Evolutionary conservation across 1,139 yeast genomes (phyloP), one percentile per base, ranked within the genome.

Genomic region (Zygoascus hellenicus): DNA sequence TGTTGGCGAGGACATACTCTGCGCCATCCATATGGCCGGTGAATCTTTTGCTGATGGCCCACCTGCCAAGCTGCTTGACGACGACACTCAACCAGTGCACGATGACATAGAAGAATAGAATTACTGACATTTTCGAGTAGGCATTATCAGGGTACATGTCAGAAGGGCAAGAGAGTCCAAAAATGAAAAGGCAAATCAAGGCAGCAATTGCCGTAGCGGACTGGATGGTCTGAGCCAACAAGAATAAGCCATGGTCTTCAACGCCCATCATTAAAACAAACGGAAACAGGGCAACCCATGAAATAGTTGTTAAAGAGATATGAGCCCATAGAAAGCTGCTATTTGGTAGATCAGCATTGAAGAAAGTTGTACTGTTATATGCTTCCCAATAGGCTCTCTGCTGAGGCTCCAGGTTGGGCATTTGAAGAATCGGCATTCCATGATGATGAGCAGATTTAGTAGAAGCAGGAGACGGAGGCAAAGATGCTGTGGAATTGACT

Each of bases 281-380:
- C 5, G 98, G 98, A 59, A 86, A 87, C 4, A 84, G 51, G 30
- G 83, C 58, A 14, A 80, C 64, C 55, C 80, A 74, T 0, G 84
- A 66, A 0, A 71, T 9, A 2, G 71, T 46, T 19, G 80, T 67
- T 15, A 78, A 61, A 1, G 62, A 58, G 9, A 81, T 68, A 59
- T 90, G 97, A 42, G 73, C 59, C 57, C 72, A 70, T 42, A 90
- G 68, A 2, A 81, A 75, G n/a, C 71, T 53, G 51, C 77, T 75
- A 54, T 75, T 75, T 3, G 71, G 64, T 5, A 28, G 33, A 0
- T 75, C 61, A n/a, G 78, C 67, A 9, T 55, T 54, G 65, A 87
- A 78, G 63, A 76, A 89, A 11, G 88, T 83, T 5, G 94, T 83
- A n/a, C 95, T 79, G 59, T 85, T 80, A 66, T 88, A 90, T 34